Evolutionary conservation across 2,329 filamentous ascomycete genomes (phyloP), one percentile per base, ranked within the genome.

Genomic region (Epichloe uncinata): DNA sequence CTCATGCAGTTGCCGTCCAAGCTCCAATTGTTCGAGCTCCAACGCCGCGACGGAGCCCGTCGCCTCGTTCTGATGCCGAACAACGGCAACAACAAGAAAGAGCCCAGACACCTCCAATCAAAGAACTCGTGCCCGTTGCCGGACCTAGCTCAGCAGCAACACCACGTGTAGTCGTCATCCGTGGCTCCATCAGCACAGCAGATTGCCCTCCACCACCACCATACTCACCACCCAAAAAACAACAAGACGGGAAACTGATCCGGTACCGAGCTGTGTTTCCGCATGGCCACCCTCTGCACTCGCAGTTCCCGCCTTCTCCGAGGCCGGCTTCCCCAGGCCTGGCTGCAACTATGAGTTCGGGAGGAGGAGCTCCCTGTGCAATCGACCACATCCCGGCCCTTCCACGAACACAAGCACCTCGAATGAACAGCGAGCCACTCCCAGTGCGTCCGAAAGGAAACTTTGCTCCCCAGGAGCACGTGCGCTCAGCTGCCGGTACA

Each of bases 311-410:
- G 2, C 72, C 73, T 1, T 80, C 81, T 5, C 80, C 82, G 0
- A 75, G 75, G 0, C 80, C 79, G 2, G 64, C 78, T 0, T 84
- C 84, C 84, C 81, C 83, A 2, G 81, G 74, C 0, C 66, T 84
- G 38, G 72, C 79, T 37, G 71, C 72, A 13, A 77, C 76, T 0
- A 84, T 85, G 72, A 76, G 75, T 11, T 78, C 79, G 0, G 75
- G 78, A 50, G 77, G 81, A 1, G 77, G 72, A 2, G 79, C 84
- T 42, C 73, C 73, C 69, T 72, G 73, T 1, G 74, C 82, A 9
- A 75, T 85, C 12, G 74, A 76, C 1, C 62, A 78, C 26, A 77
- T 73, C 0, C 73, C 75, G 3, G 59, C 65, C 4, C 53, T 60
- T 46, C 52, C 9, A 4, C 43, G 47, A 30, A 47, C 45, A 16